These are phyloP conservation scores for Nepenthes alata DNA, from an alignment of 179 eudicot genomes.

Conservation along the genomic window DNA sequence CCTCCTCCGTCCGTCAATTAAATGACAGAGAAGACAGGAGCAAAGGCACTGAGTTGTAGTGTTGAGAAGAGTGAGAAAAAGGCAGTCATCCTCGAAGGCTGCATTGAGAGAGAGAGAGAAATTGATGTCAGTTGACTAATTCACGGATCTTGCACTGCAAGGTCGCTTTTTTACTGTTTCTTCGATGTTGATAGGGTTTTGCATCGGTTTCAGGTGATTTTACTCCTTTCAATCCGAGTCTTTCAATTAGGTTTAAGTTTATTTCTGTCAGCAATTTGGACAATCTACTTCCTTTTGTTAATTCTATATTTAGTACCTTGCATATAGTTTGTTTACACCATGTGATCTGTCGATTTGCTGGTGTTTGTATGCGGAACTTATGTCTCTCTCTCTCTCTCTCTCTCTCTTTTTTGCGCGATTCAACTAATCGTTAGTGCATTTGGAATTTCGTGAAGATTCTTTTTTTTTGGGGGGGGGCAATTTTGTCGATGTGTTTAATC, in stretches of 20 bases:
- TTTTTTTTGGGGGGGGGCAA: too few relatives aligned
- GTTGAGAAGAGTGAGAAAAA: slow-evolving; percentile 3
- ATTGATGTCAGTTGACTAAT: slow-evolving; percentile 3
- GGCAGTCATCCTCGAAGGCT: background rate
- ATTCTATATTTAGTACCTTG: too few relatives aligned
- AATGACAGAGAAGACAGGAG: background rate
- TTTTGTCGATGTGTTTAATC: too few relatives aligned
- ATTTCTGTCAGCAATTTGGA: background rate
- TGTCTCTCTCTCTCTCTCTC: too few relatives aligned
- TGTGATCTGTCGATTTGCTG: too few relatives aligned
- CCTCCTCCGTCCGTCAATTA: background rate
- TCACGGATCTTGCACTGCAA: slow-evolving; percentile 5
- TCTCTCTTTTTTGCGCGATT: too few relatives aligned
- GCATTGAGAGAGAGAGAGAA: slow-evolving; percentile 3
- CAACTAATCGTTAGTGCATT: too few relatives aligned
- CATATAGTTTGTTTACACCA: too few relatives aligned
- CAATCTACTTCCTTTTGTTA: too few relatives aligned
- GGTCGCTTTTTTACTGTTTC: background rate
- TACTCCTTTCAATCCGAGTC: background rate
- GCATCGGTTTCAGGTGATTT: slow-evolving; percentile 14
- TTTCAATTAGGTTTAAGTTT: background rate
- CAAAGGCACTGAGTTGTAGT: background rate
- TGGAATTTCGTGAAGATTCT: too few relatives aligned
- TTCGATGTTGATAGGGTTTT: background rate
- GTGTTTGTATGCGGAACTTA: too few relatives aligned